Base-by-base conservation (phyloP, 164 flowering plant species). In the Vitis labrusca region DNA sequence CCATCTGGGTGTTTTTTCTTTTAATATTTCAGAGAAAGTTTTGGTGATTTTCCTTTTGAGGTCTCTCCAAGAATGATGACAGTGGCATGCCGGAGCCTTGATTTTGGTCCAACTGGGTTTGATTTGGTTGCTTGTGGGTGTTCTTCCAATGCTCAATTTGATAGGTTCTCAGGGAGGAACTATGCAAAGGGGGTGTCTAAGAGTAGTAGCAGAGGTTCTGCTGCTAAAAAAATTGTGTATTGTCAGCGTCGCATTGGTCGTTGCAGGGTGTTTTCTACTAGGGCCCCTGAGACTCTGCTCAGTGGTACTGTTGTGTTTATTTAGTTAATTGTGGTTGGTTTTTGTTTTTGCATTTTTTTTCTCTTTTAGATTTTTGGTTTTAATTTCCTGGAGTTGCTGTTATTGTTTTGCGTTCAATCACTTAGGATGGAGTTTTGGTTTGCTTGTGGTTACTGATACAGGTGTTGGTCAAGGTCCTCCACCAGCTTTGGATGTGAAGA, bases 91-190 rank as follows among this genome's bases (percentile, higher is more conserved):
- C 84, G 70, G 48, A 82, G 65, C 75, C 77, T 88, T 65, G 88
- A 88, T 66, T 75, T 85, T 61, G 81, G 80, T 27, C 74, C 85
- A 57, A 69, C 79, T 54, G 76, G 80, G 68, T 73, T 79, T 59
- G 88, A 90, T 70, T 79, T 75, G 64, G 72, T 74, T 64, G 74
- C 83, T 71, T 79, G 84, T 77, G 90, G 86, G 29, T 89, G 88
- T 58, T 84, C 90, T 71, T 83, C 85, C 27, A 87, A 69, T 77
- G 75, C 76, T 32, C 78, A 79, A 11, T 63, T 74, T 49, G 77
- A 74, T 16, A 69, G 80, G 27, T 77, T 27, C 69, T 55, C 70
- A 1, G 70, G 70, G 14, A 75, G 73, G 68, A 84, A 63, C 48
- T 65, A 10, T 66, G 54, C 69, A 19, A 85, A 73, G 68, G 75